Percentiles rank a stretch among this genome's conserved stretches.
These are phyloP conservation scores for Solanum chiquidenum DNA, from an alignment of 257 asterid species.

Conservation along the genomic window DNA sequence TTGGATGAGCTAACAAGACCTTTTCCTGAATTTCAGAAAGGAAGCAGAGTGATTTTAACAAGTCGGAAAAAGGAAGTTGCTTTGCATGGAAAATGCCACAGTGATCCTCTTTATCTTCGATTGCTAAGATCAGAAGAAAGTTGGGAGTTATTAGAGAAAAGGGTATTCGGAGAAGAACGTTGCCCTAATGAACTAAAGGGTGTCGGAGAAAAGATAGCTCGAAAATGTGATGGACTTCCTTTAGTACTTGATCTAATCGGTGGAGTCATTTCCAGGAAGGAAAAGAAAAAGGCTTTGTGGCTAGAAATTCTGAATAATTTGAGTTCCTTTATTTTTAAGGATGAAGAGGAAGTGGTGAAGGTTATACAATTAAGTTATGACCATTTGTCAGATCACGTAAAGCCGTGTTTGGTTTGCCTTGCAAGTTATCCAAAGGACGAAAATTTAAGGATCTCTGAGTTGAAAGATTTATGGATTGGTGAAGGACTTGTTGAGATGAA, in stretches of 20 bases:
- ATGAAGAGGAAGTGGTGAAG: background rate
- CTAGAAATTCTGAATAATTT: background rate
- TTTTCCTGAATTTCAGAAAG: background rate
- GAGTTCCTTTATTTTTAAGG: background rate
- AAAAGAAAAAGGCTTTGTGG: conserved; percentile 2
- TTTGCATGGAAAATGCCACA: background rate
- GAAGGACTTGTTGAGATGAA: conserved; percentile 12
- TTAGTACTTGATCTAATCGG: conserved; percentile 10
- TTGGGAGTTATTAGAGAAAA: conserved; percentile 10
- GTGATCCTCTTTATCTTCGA: background rate
- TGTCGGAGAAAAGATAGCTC: conserved; percentile 5
- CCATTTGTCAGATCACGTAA: conserved; percentile 13
- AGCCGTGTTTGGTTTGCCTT: conserved; percentile 19
- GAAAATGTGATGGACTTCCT: conserved; percentile 11
- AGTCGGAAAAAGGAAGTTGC: background rate
- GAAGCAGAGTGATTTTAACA: conserved; percentile 11
- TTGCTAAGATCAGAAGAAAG: background rate
- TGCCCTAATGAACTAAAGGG: conserved; percentile 10
- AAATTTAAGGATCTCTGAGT: background rate
- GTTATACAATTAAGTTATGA: conserved; percentile 15
- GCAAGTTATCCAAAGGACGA: background rate
- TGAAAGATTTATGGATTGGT: conserved; percentile 8
- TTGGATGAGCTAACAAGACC: conserved; percentile 3
- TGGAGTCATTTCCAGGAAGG: conserved; percentile 9
- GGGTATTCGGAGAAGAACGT: background rate